A percentile compares a stretch with the other conserved stretches of the same genome.
These are phyloP conservation scores for Colletotrichum lupini DNA, from an alignment of 2,329 filamentous ascomycete genomes.

Conservation along the genomic window DNA sequence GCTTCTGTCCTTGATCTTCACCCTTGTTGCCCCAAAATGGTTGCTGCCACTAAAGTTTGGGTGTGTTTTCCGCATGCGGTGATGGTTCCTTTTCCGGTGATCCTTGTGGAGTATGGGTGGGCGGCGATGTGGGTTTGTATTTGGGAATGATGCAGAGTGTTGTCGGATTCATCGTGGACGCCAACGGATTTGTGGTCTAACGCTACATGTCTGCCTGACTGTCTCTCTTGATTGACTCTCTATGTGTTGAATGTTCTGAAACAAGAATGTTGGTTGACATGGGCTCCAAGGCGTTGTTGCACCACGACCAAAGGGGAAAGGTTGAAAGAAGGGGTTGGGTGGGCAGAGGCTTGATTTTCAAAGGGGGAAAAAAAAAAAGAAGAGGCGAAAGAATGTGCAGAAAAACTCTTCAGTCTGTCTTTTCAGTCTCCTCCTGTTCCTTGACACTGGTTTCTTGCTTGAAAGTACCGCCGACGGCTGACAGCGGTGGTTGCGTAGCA, in stretches of 20 bases:
- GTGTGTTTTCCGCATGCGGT: conserved; percentile 3
- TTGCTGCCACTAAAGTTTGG: neutral
- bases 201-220: conserved; percentile 19
- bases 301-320: neutral
- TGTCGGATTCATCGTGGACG: conserved; percentile 8
- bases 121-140: neutral
- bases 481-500: neutral
- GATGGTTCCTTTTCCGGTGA: conserved; percentile 14
- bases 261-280: conserved; percentile 12
- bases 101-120: neutral
- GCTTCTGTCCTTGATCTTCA: conserved; percentile 34
- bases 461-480: conserved; percentile 36
- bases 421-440: conserved; percentile 71
- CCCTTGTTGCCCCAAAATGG: neutral
- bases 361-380: neutral
- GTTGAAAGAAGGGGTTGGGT: neutral
- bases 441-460: conserved; percentile 40
- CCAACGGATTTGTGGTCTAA: conserved; percentile 26
- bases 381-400: conserved; percentile 16
- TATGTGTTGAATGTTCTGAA: conserved; percentile 14
- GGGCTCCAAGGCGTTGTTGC: neutral
- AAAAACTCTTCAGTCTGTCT: conserved; percentile 44
- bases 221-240: conserved; percentile 16
- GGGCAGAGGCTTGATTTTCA: neutral
- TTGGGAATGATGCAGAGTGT: neutral